Evolutionary conservation across 352 stramenopile genomes (phyloP).

Genomic region (Phytopythium chamaehyphon): DNA sequence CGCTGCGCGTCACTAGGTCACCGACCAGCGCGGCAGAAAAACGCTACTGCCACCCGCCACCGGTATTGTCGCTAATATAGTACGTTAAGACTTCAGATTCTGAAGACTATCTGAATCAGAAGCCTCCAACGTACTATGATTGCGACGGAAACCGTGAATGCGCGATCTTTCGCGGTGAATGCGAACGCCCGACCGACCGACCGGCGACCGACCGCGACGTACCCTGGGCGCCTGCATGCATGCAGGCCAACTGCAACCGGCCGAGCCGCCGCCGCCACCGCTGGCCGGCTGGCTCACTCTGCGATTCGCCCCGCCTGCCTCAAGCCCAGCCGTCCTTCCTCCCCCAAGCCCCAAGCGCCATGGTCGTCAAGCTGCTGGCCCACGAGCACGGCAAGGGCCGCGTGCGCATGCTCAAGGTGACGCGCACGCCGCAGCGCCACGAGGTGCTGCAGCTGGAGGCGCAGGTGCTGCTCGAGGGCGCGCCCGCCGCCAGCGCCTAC

Average conservation of each 20-base stretch:
- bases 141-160: not conserved
- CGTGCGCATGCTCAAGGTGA: conserved; percentile 86
- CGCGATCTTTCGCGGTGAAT: conserved; percentile 21
- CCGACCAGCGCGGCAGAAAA: not conserved
- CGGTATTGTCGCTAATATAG: too few species aligned
- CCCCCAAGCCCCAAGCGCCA: conserved; percentile 9
- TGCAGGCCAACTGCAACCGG: not conserved
- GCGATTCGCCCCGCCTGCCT: conserved; percentile 30
- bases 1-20: not conserved
- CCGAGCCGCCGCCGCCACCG: not conserved
- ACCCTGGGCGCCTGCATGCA: not conserved
- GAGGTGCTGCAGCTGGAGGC: conserved; percentile 78
- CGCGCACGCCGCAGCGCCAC: conserved; percentile 68
- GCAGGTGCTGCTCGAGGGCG: conserved; percentile 78
- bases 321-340: conserved; percentile 7
- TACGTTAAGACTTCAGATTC: too few species aligned
- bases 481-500: conserved; percentile 72
- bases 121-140: too few species aligned
- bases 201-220: conserved; percentile 6
- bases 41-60: not conserved
- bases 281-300: conserved; percentile 18
- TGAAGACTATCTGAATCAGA: too few species aligned
- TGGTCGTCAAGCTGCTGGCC: conserved; percentile 67
- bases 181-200: conserved; percentile 21
- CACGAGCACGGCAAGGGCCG: conserved; percentile 86